Evolutionary conservation across 768 basidiomycete species (phyloP), one percentile per base, ranked within the genome.

Genomic region (Infundibulicybe gibba): DNA sequence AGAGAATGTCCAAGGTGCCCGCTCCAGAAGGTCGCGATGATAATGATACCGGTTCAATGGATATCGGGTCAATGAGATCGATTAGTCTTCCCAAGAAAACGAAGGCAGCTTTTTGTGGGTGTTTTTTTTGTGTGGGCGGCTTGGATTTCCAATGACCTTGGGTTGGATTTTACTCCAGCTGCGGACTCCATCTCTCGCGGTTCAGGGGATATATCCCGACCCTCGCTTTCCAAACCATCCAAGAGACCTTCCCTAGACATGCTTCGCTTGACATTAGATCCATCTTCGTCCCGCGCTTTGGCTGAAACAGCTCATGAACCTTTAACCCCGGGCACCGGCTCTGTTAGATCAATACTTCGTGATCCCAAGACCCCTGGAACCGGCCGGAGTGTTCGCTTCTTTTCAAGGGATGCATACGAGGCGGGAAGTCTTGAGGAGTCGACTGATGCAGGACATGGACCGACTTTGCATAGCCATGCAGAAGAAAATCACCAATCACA

Each of bases 341-440:
- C 85, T 11, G 70, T 85, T 5, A 79, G 85, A 12, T 87, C 86
- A 13, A 89, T 89, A 52, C 72, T 89, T 20, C 82, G 84, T 35
- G 81, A 83, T 50, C 77, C 75, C 3, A 81, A 81, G 40, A 84
- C 85, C 0, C 87, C 87, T 13, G 85, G 82, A 3, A 86, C 85
- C 10, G 86, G 87, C n/a, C 81, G 83, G 59, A 87, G 81, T 49
- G 87, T 89, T 35, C 81, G 87, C 5, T 88, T 89, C 67, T 87
- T 87, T 62, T 80, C 85, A 20, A 74, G 80, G 20, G 81, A 86
- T 44, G 81, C 80, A 11, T 83, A 77, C 67, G 81, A 75, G 51
- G 68, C 77, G 17, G 79, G 84, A 55, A 85, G 74, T 41, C 82
- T 84, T n/a, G 81, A 87, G 38, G 65, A 73, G 16, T 85, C 83